Conservation (phyloP, 1,284 basidiomycete species). For the Afroboletus lepidellus region DNA sequence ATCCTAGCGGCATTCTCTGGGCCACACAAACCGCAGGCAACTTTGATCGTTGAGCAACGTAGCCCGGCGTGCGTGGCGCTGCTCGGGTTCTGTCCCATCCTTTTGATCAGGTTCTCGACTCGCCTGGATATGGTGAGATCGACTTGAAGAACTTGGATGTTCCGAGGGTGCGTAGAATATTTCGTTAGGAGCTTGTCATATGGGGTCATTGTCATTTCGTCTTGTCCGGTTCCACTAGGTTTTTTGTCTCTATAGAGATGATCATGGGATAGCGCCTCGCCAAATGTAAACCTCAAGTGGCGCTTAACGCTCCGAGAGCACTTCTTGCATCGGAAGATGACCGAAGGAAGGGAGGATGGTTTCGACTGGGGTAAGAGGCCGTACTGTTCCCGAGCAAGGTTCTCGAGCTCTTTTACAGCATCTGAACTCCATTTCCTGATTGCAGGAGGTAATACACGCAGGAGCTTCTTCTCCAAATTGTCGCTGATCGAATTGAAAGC, state of each 20-base stretch:
- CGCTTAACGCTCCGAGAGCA: background rate
- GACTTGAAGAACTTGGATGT: conserved; percentile 6
- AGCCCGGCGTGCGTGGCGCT: conserved; percentile 1
- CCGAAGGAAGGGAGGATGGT: conserved; percentile 6
- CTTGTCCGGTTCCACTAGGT: too few species aligned
- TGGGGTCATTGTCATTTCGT: background rate
- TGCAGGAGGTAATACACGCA: background rate
- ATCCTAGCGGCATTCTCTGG: background rate
- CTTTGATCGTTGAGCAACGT: conserved; percentile 7
- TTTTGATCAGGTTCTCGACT: conserved; percentile 14
- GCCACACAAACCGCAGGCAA: conserved; percentile 13
- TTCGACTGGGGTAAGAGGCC: conserved; percentile 5
- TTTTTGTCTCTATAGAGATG: conserved; percentile 10
- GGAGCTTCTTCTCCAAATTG: background rate
- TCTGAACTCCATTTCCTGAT: conserved; percentile 12
- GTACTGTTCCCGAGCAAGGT: conserved; percentile 1
- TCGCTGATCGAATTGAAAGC: background rate
- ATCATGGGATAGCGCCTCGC: conserved; percentile 10
- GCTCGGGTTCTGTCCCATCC: conserved; percentile 11
- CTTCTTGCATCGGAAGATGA: conserved; percentile 15
- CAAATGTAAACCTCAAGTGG: conserved; percentile 4
- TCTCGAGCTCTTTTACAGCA: conserved; percentile 13
- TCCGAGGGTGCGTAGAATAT: background rate
- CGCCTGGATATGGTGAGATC: conserved; percentile 9
- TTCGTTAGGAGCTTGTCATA: background rate